A percentile compares a stretch with the other conserved stretches of the same genome.
These are phyloP conservation scores for Starmera dryadoides DNA, from an alignment of 805 yeast genomes.

Conservation along the genomic window DNA sequence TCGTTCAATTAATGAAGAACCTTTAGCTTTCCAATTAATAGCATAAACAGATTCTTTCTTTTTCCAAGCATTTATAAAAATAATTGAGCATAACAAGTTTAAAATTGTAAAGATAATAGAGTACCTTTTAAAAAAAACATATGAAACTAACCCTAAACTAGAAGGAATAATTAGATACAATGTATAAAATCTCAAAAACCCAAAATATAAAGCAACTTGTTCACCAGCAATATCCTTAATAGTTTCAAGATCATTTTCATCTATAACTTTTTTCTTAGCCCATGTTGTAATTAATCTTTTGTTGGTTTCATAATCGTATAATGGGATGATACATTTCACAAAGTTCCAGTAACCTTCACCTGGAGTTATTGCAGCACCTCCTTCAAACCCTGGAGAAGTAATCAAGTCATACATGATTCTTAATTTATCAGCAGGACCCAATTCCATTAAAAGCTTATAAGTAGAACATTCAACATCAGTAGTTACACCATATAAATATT, in stretches of 20 bases:
- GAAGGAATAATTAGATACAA: slow-evolving; percentile 49
- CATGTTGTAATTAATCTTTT: slow-evolving; percentile 22
- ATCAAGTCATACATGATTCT: slow-evolving; percentile 46
- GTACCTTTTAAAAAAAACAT: slow-evolving; percentile 42
- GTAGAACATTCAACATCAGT: slow-evolving; percentile 19
- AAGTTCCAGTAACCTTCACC: slow-evolving; percentile 44
- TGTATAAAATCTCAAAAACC: slow-evolving; percentile 56
- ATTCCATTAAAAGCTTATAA: slow-evolving; percentile 6
- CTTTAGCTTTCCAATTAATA: slow-evolving; percentile 47
- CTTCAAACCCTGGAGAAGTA: slow-evolving; percentile 31
- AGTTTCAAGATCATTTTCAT: slow-evolving; percentile 25
- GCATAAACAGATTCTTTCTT: slow-evolving; percentile 40
- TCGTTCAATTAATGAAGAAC: slow-evolving; percentile 32
- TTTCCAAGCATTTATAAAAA: slow-evolving; percentile 56
- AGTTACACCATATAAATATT: slow-evolving; percentile 36
- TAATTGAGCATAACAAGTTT: slow-evolving; percentile 54
- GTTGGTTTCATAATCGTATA: slow-evolving; percentile 26
- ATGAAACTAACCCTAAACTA: slow-evolving; percentile 50
- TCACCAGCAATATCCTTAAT: slow-evolving; percentile 33
- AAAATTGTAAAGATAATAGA: slow-evolving; percentile 50
- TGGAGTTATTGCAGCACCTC: slow-evolving; percentile 54
- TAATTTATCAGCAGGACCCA: slow-evolving; percentile 38
- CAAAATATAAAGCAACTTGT: slow-evolving; percentile 63
- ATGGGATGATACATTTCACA: slow-evolving; percentile 44
- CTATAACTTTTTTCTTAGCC: slow-evolving; percentile 22